phyloP scores from a whole-genome alignment of 2,329 filamentous ascomycete genomes.

The Exophiala oligosperma region DNA sequence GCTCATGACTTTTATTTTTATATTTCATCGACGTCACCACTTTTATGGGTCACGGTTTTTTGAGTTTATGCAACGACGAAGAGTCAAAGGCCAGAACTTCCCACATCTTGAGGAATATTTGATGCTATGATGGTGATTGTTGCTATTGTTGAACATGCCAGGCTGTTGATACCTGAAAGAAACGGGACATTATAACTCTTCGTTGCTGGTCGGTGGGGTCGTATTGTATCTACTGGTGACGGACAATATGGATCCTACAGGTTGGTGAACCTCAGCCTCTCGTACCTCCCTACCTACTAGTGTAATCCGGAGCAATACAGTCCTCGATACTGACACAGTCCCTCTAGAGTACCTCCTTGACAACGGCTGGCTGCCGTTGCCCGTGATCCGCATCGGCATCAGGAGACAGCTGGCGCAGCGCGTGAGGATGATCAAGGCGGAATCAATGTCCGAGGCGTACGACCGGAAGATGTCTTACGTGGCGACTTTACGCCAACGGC shows the following conservation, averaged over 20 bases:
- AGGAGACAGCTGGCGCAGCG: slow-evolving; percentile 65
- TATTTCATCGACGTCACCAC: neutral
- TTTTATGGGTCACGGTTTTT: neutral
- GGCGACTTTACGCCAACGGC: slow-evolving; percentile 56
- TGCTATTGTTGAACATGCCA: too few species aligned
- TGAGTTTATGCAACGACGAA: neutral
- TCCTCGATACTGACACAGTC: neutral
- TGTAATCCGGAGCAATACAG: neutral
- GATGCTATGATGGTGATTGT: neutral
- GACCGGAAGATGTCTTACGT: slow-evolving; percentile 66
- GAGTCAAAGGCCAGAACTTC: neutral
- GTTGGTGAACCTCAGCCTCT: neutral
- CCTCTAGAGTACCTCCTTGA: slow-evolving; percentile 53
- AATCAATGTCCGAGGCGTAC: slow-evolving; percentile 54
- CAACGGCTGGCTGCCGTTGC: slow-evolving; percentile 63
- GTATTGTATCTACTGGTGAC: neutral
- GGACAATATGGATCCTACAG: slow-evolving; percentile 8
- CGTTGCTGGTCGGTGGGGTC: neutral
- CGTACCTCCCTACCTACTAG: neutral
- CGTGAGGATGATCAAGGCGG: slow-evolving; percentile 54
- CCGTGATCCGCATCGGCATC: slow-evolving; percentile 65
- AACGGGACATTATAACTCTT: neutral
- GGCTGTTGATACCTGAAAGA: too few species aligned
- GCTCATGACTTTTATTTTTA: neutral
- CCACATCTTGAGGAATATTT: neutral